Evolutionary conservation across 352 stramenopile genomes (phyloP).

Genomic region (Phytophthora fragariae): DNA sequence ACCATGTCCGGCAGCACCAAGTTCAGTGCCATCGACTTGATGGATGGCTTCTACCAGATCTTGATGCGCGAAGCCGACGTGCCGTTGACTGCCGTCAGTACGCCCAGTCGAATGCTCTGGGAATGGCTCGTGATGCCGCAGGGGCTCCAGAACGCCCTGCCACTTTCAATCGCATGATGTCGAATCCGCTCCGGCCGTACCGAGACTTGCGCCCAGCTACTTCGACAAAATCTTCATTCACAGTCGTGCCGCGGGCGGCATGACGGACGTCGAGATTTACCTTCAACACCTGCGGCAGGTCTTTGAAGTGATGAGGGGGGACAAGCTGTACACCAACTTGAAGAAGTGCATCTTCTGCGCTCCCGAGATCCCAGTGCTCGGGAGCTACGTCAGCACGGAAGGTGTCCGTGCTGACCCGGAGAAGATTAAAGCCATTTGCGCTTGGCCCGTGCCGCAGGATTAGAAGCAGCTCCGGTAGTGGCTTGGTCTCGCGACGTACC

Average conservation of each 20-base stretch:
- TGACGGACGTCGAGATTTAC: no score
- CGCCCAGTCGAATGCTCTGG: not conserved
- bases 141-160: not conserved
- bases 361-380: not conserved
- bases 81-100: not conserved
- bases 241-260: no score
- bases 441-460: not conserved
- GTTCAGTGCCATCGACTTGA: not conserved
- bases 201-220: no score
- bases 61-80: not conserved
- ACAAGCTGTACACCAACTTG: no score
- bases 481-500: no score
- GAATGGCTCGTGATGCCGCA: not conserved
- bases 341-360: no score
- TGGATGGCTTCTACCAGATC: not conserved
- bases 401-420: not conserved
- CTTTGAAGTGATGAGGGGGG: no score
- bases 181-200: no score
- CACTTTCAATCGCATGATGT: no score
- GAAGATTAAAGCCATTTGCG: not conserved
- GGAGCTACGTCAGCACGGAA: not conserved
- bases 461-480: not conserved
- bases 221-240: no score
- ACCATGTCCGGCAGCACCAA: not conserved
- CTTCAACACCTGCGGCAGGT: no score